Base-by-base conservation (phyloP, 306 rosid species). In the Alnus rubra region DNA sequence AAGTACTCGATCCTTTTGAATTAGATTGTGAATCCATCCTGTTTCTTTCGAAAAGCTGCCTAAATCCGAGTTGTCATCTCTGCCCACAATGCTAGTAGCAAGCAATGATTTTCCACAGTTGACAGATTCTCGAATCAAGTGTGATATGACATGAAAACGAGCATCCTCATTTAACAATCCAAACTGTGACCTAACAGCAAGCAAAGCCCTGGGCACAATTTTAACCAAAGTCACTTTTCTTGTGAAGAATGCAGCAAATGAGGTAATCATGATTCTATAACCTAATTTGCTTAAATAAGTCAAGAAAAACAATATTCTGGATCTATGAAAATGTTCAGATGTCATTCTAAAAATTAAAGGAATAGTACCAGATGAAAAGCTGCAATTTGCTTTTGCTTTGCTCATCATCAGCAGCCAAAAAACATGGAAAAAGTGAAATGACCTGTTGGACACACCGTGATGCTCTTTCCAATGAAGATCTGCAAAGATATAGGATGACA, bases 351-450 rank as follows among this genome's bases (percentile, higher is more conserved):
- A 78, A 73, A 48, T 37, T 1, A 55, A 77, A 28, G 76, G 44
- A 71, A 80, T 60, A 76, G 63, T 95, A 95, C 98, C 98, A 95
- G 88, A 95, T 91, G 86, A 92, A 85, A 79, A 92, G 92, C 83
- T 91, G 98, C 80, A 95, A 88, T 86, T 96, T 88, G 76, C 88
- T 90, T 85, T 91, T 95, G 96, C 93, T 92, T 85, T 90, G 98
- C 89, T 95, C 98, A 60, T 95, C 98, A 19, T 95, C 98, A 86
- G 98, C 88, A 76, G 83, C 83, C 82, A 94, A 89, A 84, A 95
- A 87, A 75, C 85, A 87, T 70, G 98, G 98, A 77, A 95, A 84
- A 82, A 95, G 92, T 74, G 96, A 89, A 80, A 89, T 81, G 83
- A 93, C 82, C 89, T 84, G 92, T 55, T 95, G 97, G 48, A 90